These are phyloP conservation scores for Russula virescens DNA, from an alignment of 768 basidiomycete species.

Conservation along the genomic window DNA sequence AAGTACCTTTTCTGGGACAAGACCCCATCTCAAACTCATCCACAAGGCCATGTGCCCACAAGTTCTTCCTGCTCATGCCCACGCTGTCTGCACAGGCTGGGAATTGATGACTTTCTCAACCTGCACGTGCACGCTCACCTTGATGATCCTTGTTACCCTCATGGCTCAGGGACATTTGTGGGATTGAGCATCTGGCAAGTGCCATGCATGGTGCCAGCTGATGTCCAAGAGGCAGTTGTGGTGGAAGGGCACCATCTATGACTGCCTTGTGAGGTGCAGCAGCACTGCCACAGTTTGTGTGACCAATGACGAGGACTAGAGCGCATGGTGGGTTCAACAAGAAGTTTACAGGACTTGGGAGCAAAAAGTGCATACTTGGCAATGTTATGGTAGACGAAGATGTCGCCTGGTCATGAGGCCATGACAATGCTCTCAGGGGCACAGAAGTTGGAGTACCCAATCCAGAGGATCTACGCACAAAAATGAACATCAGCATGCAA, in stretches of 20 bases:
- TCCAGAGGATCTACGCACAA: slow-evolving; percentile 58
- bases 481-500: background rate
- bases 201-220: slow-evolving; percentile 69
- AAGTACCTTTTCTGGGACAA: too few species aligned
- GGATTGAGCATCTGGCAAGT: slow-evolving; percentile 46
- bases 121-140: slow-evolving; percentile 26
- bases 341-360: too few species aligned
- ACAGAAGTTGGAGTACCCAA: slow-evolving; percentile 80
- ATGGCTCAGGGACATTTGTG: slow-evolving; percentile 32
- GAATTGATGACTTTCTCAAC: slow-evolving; percentile 28
- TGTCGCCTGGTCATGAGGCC: slow-evolving; percentile 64
- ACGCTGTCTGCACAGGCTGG: slow-evolving; percentile 27
- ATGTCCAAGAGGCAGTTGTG: slow-evolving; percentile 46
- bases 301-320: slow-evolving; percentile 75
- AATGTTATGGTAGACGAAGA: slow-evolving; percentile 83
- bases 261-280: slow-evolving; percentile 47
- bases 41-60: slow-evolving; percentile 54
- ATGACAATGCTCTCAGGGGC: slow-evolving; percentile 76
- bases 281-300: slow-evolving; percentile 78
- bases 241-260: slow-evolving; percentile 29
- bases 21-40: slow-evolving; percentile 33
- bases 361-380: slow-evolving; percentile 70
- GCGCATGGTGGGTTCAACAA: background rate
- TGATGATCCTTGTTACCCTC: slow-evolving; percentile 27
- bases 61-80: slow-evolving; percentile 33